Conservation (phyloP, 306 rosid species). For the Cicer yamashitae region DNA sequence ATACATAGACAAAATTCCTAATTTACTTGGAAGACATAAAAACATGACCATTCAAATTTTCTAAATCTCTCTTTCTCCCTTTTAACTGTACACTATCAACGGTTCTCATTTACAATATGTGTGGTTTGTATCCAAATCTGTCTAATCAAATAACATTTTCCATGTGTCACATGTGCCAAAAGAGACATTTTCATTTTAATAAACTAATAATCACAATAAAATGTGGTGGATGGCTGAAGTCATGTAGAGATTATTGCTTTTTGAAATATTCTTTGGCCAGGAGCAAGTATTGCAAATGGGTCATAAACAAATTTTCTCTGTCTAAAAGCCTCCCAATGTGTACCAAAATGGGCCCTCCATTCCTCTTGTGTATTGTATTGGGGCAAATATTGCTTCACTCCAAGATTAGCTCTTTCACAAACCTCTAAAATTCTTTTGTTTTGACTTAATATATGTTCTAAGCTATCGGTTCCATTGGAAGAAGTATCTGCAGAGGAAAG, state of each 20-base stretch:
- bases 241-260: conserved; percentile 67
- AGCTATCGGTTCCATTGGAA: conserved; percentile 77
- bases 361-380: conserved; percentile 74
- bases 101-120: conserved; percentile 6
- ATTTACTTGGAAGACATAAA: conserved; percentile 25
- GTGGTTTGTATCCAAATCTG: conserved; percentile 23
- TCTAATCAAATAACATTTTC: conserved; percentile 21
- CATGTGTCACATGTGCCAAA: conserved; percentile 37
- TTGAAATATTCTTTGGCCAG: conserved; percentile 93
- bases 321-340: conserved; percentile 72
- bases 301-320: conserved; percentile 81
- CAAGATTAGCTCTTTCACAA: conserved; percentile 74
- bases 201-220: conserved; percentile 22
- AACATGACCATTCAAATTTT: conserved; percentile 11
- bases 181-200: background rate
- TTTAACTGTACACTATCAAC: conserved; percentile 26
- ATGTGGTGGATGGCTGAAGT: conserved; percentile 1
- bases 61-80: background rate
- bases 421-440: conserved; percentile 81
- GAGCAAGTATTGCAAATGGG: conserved; percentile 88
- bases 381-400: conserved; percentile 89
- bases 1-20: conserved; percentile 30
- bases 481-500: conserved; percentile 84
- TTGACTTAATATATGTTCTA: conserved; percentile 79
- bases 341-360: conserved; percentile 93